Base-by-base conservation (phyloP, 2,329 filamentous ascomycete species). In the Sporothrix sp. region DNA sequence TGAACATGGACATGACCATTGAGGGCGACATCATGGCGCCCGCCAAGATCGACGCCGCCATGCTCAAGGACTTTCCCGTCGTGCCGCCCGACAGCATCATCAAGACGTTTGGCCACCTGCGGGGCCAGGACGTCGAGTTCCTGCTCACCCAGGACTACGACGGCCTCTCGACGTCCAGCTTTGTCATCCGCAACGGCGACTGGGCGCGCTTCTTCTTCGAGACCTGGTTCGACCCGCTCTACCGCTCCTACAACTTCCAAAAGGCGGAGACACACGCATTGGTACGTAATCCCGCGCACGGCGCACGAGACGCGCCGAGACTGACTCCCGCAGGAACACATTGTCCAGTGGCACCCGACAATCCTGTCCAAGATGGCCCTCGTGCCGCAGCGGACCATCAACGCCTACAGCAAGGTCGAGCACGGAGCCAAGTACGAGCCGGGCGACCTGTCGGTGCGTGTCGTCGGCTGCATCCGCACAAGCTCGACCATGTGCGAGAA, bases 71-170 rank as follows among this genome's bases (percentile, higher is more conserved):
- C 65, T 76, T 82, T 49, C 81, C 93, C 6, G 81, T 98, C 46
- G 91, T 97, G 8, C 93, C 91, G 2, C 93, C 94, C 0, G 88
- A 96, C 68, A 95, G 88, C 68, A 90, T 98, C 60, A 97, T 98
- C 70, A 91, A 87, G 72, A 97, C 94, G 0, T 95, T 95, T 63
- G 72, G 78, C 14, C 84, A 95, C 62, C 71, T 95, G n/a, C 81
- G 80, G 55, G 83, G 82, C 32, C 74, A 85, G 39, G 78, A 89
- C 51, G 81, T 95, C 37, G 86, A 95, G 57, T 73, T 97, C 13
- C 76, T 96, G 35, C 65, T 96, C 33, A 85, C 86, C 7, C 89
- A 96, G 67, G 93, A 98, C 63, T 78, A 77, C 43, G 83, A 86
- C 32, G 90, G 91, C 6, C 64, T 98, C 48, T 80, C 81, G 23